phyloP scores from a whole-genome alignment of 2,329 filamentous ascomycete species.

The Paracoccidioides brasiliensis region DNA sequence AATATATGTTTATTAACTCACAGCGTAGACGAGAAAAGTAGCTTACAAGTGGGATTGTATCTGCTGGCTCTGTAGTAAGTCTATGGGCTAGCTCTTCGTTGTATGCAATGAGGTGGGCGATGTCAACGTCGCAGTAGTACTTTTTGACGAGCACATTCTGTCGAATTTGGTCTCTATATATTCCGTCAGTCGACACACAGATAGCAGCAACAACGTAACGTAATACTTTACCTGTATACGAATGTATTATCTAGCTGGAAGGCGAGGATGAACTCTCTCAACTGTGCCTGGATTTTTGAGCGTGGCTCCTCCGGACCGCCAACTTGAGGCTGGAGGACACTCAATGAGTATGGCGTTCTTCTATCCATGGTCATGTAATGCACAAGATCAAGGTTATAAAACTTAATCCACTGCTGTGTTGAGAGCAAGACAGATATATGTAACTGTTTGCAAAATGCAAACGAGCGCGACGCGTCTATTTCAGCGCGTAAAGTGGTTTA shows the following conservation, averaged over 20 bases:
- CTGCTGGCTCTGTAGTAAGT: conserved; percentile 75
- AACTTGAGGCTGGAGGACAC: conserved; percentile 58
- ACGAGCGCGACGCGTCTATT: conserved; percentile 24
- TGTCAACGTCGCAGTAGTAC: conserved; percentile 92
- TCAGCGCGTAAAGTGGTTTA: conserved; percentile 30
- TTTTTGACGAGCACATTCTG: conserved; percentile 91
- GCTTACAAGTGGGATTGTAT: conserved; percentile 78
- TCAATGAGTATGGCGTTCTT: conserved; percentile 74
- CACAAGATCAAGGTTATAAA: conserved; percentile 11
- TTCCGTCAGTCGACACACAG: conserved; percentile 1
- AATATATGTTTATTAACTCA: neutral
- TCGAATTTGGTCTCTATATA: conserved; percentile 70
- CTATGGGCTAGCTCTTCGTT: conserved; percentile 89
- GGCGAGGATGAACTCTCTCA: conserved; percentile 83
- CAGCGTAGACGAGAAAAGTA: neutral
- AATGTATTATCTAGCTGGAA: conserved; percentile 91
- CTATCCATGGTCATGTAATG: conserved; percentile 53
- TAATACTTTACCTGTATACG: conserved; percentile 61
- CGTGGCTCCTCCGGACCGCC: conserved; percentile 56
- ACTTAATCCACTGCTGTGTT: conserved; percentile 8
- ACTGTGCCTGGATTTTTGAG: conserved; percentile 59
- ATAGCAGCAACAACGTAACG: neutral
- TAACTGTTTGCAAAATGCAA: conserved; percentile 3
- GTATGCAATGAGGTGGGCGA: conserved; percentile 89
- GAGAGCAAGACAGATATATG: conserved; percentile 7